Evolutionary conservation across 345 rosid genomes (phyloP).

Genomic region (Citrus trifoliata): DNA sequence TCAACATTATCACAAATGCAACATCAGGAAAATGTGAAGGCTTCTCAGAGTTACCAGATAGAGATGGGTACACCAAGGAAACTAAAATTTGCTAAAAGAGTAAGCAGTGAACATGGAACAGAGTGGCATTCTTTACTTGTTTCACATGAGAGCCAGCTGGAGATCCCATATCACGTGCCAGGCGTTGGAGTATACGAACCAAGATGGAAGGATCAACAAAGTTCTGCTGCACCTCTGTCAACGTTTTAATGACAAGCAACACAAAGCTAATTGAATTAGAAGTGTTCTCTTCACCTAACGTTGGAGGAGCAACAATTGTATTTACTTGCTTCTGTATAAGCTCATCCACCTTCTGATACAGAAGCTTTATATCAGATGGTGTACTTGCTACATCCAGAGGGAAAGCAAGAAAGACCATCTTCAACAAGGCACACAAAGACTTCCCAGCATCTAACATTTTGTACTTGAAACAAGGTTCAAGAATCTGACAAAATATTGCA

Average conservation of each 20-base stretch:
- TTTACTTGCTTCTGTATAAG: conserved; percentile 81
- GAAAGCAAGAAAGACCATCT: conserved; percentile 89
- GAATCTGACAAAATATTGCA: conserved; percentile 52
- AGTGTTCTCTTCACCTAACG: conserved; percentile 75
- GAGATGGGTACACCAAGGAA: not conserved
- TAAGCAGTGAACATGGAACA: not conserved
- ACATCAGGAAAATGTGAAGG: not conserved
- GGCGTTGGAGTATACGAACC: conserved; percentile 85
- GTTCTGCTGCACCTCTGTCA: conserved; percentile 85
- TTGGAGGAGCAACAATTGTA: conserved; percentile 63
- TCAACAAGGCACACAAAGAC: conserved; percentile 88
- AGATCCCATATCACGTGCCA: conserved; percentile 92
- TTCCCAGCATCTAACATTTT: conserved; percentile 94
- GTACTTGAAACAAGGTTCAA: conserved; percentile 95
- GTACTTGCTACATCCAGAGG: conserved; percentile 72
- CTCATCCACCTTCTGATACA: conserved; percentile 88
- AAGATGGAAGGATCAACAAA: conserved; percentile 65
- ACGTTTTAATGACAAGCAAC: conserved; percentile 85
- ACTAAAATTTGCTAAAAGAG: not conserved
- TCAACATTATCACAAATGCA: not conserved
- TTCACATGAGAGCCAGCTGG: conserved; percentile 72
- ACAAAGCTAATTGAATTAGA: conserved; percentile 79
- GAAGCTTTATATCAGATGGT: conserved; percentile 66
- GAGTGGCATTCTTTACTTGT: conserved; percentile 52
- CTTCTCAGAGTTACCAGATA: not conserved